Conservation (phyloP, 2,329 filamentous ascomycete genomes). For the Colletotrichum sp. region DNA sequence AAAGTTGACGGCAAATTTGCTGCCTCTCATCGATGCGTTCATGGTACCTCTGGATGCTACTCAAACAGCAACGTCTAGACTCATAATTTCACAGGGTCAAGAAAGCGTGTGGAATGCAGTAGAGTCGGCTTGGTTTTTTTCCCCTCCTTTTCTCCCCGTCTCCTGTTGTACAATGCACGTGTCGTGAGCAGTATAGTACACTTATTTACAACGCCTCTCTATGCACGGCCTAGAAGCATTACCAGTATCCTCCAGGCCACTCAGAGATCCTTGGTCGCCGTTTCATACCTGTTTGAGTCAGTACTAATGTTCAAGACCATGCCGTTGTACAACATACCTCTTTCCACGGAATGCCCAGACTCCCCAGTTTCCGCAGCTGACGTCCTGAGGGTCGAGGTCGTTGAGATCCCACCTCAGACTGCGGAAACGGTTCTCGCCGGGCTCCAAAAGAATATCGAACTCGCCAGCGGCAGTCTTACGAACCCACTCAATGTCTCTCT, state of each 20-base stretch:
- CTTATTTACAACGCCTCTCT: slow-evolving; percentile 17
- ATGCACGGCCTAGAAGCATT: not conserved
- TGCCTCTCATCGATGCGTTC: not conserved
- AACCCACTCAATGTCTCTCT: slow-evolving; percentile 90
- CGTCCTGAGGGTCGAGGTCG: slow-evolving; percentile 90
- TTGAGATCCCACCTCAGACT: slow-evolving; percentile 97
- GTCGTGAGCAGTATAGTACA: slow-evolving; percentile 18
- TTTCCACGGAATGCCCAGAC: slow-evolving; percentile 98
- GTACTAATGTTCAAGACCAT: slow-evolving; percentile 12
- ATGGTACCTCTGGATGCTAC: not conserved
- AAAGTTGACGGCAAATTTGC: not conserved
- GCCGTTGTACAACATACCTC: slow-evolving; percentile 64
- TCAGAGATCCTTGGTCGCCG: slow-evolving; percentile 56
- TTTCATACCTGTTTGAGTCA: slow-evolving; percentile 63
- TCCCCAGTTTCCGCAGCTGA: slow-evolving; percentile 97
- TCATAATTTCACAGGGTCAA: not conserved
- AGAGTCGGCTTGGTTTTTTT: slow-evolving; percentile 5
- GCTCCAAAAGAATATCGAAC: slow-evolving; percentile 89
- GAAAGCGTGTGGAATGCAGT: not conserved
- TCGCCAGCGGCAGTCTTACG: slow-evolving; percentile 84
- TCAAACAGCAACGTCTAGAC: not conserved
- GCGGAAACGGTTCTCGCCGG: slow-evolving; percentile 91
- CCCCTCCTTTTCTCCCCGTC: not conserved
- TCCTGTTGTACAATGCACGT: slow-evolving; percentile 18
- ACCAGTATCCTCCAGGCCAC: not conserved